Base-by-base conservation (phyloP, 495 filamentous ascomycete species). In the Cercophora newfieldiana region DNA sequence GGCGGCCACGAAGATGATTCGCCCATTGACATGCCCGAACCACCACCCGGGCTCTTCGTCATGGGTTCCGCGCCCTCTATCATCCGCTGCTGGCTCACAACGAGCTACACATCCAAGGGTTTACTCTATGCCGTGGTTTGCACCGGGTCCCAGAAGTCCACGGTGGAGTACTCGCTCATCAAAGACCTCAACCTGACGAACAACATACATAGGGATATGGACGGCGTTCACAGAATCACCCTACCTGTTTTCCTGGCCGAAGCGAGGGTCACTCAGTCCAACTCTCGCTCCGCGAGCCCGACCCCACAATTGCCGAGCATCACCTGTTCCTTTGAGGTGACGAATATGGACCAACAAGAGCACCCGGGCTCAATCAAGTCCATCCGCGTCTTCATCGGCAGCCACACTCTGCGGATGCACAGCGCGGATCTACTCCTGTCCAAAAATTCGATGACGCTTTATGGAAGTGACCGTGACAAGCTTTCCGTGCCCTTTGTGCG, bases 341-440 rank as follows among this genome's bases (percentile, higher is more conserved):
- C 77, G 19, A 87, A 89, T 21, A 73, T 79, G 63, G 81, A 84
- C 25, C 74, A 77, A 54, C 74, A 74, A 1, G 78, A 83, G 8
- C 68, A 63, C 25, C 61, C 75, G 19, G 79, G 82, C 24, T 75
- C 82, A 26, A 87, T 80, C 66, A 86, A 80, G 64, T 78, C 79
- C 26, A 90, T 96, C 49, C 89, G 91, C 63, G 88, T 96, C 48
- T 89, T 96, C 68, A 80, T 97, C 58, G 94, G 94, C 49, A 96
- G 91, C 70, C 93, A 99, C 74, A 83, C 92, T 28, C 82, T 99
- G 58, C 88, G 94, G 58, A 83, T 91, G 29, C 91, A 96, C 75
- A 94, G 89, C 71, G 94, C 93, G 24, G 96, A 99, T 74, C 85
- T 99, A 28, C 78, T 97, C 12, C 93, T 99, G 72, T 97, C 95